A percentile compares a stretch with the other conserved stretches of the same genome.
Evolutionary conservation across 768 basidiomycete genomes (phyloP).

Genomic region (Tubosaeta sp.): DNA sequence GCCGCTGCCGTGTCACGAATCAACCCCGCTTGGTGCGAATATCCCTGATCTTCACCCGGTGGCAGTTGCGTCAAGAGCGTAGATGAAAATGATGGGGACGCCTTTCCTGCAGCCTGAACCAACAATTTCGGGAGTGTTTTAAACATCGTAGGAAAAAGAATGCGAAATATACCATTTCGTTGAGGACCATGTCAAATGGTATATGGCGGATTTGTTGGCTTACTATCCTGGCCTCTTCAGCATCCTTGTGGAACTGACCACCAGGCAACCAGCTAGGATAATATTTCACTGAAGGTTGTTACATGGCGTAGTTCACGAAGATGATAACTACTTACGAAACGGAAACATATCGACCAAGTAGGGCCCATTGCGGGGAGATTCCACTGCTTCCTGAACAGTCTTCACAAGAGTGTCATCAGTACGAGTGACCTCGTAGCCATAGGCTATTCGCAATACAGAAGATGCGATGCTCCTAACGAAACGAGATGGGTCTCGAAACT

Average conservation of each 20-base stretch:
- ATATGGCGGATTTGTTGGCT: not conserved
- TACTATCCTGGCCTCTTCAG: slow-evolving; percentile 5
- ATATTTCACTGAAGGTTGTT: slow-evolving; percentile 4
- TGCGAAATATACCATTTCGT: slow-evolving; percentile 2
- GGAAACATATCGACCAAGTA: slow-evolving; percentile 11
- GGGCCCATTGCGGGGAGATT: not conserved
- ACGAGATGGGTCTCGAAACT: not conserved
- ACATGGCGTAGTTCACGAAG: not conserved
- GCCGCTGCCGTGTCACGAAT: slow-evolving; percentile 11
- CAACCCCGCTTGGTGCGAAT: slow-evolving; percentile 3
- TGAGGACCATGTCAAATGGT: slow-evolving; percentile 8
- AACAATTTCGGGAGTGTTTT: not conserved
- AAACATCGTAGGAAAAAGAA: too few relatives aligned
- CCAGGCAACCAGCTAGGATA: slow-evolving; percentile 14
- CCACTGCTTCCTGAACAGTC: slow-evolving; percentile 3
- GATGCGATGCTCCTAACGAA: not conserved
- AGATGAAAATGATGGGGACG: slow-evolving; percentile 8
- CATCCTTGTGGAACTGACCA: slow-evolving; percentile 6
- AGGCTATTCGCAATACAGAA: not conserved
- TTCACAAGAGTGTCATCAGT: slow-evolving; percentile 3
- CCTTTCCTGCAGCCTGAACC: slow-evolving; percentile 3
- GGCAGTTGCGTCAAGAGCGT: slow-evolving; percentile 9
- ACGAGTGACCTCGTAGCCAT: slow-evolving; percentile 5
- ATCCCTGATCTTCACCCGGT: slow-evolving; percentile 3
- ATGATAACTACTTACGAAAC: not conserved